Percentiles rank a stretch among this genome's conserved stretches.
These are phyloP conservation scores for Colletotrichum musae DNA, from an alignment of 2,329 filamentous ascomycete species.

Conservation along the genomic window DNA sequence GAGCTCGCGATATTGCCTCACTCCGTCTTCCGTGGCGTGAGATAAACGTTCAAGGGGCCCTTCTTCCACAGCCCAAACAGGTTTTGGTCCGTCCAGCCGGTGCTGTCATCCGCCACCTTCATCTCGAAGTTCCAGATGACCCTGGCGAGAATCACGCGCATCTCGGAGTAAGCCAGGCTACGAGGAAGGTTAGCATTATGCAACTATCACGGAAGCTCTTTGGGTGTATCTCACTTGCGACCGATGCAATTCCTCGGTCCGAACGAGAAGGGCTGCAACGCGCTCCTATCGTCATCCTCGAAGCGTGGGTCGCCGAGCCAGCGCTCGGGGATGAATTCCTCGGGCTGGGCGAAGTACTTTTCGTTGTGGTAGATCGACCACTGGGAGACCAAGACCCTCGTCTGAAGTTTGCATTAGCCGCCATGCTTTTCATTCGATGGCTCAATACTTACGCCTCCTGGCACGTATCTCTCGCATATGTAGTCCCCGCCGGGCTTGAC, in stretches of 20 bases:
- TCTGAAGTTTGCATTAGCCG: not conserved
- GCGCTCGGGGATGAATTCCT: slow-evolving; percentile 60
- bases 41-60: slow-evolving; percentile 25
- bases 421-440: no score
- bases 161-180: slow-evolving; percentile 62
- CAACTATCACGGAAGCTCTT: not conserved
- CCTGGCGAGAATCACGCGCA: slow-evolving; percentile 62
- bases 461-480: slow-evolving; percentile 50
- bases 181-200: not conserved
- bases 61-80: slow-evolving; percentile 31
- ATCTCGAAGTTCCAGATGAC: slow-evolving; percentile 64
- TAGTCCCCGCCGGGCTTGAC: slow-evolving; percentile 50
- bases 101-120: slow-evolving; percentile 51
- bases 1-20: not conserved
- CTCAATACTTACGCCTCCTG: slow-evolving; percentile 47
- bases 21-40: slow-evolving; percentile 17
- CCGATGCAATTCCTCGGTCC: slow-evolving; percentile 67
- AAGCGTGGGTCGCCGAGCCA: slow-evolving; percentile 49
- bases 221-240: slow-evolving; percentile 54
- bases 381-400: slow-evolving; percentile 56
- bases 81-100: slow-evolving; percentile 52
- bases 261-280: slow-evolving; percentile 62
- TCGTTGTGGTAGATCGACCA: slow-evolving; percentile 39
- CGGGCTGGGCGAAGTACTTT: slow-evolving; percentile 59
- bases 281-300: slow-evolving; percentile 48